phyloP scores from a whole-genome alignment of 2,329 filamentous ascomycete species.

The Penicillium fuscoglaucum region DNA sequence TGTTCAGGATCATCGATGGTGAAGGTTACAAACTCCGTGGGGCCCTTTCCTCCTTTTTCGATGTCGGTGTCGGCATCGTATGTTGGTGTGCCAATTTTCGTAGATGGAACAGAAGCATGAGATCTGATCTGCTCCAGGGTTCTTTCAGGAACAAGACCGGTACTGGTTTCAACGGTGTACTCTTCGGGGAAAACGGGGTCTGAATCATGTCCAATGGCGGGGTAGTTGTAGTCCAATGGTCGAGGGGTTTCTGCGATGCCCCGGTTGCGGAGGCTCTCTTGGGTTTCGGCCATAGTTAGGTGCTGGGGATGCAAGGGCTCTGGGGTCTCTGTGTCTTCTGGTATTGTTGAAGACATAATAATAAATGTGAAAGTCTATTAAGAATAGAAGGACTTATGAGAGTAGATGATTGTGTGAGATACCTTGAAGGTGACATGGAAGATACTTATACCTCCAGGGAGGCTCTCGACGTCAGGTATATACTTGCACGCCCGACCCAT shows the following conservation, averaged over 20 bases:
- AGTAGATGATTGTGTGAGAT: background rate
- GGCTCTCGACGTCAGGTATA: background rate
- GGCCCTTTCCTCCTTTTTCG: constrained; percentile 28
- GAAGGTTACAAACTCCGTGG: constrained; percentile 58
- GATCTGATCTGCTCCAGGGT: constrained; percentile 23
- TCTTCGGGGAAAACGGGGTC: constrained; percentile 27
- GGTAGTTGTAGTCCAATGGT: constrained; percentile 33
- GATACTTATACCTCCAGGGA: constrained; percentile 15
- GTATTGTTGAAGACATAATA: constrained; percentile 14
- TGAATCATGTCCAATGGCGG: constrained; percentile 25
- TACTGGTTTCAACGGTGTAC: constrained; percentile 24
- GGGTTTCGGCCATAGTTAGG: constrained; percentile 19
- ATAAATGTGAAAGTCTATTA: background rate
- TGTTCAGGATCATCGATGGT: constrained; percentile 67
- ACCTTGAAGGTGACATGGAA: background rate
- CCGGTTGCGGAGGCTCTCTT: constrained; percentile 23
- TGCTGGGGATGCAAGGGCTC: background rate
- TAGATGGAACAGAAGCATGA: constrained; percentile 13
- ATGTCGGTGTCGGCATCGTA: constrained; percentile 19
- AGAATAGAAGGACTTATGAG: background rate
- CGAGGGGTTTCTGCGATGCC: constrained; percentile 27
- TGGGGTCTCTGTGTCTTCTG: constrained; percentile 3
- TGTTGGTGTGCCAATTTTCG: background rate
- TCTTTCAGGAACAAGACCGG: constrained; percentile 23
- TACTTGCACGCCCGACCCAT: constrained; percentile 16